Conservation (phyloP, 495 filamentous ascomycete species). For the Thermothielavioides terrestris region DNA sequence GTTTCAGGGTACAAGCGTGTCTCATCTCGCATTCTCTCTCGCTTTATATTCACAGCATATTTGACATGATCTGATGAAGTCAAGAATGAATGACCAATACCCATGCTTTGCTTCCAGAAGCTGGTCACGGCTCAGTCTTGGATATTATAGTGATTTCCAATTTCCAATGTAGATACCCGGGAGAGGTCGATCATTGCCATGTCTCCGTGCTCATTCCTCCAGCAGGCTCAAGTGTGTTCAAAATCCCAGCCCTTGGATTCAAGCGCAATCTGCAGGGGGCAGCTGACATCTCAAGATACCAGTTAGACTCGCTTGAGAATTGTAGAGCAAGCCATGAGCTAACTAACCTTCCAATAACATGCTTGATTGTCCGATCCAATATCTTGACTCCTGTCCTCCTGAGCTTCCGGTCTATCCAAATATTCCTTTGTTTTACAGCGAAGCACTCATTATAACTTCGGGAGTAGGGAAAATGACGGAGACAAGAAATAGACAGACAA, state of each 20-base stretch:
- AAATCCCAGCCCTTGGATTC: no score
- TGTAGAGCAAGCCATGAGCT: no score
- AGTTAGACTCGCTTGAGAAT: no score
- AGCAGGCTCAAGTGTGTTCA: no score
- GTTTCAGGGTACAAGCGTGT: not conserved
- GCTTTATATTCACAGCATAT: not conserved
- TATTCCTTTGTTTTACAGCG: not conserved
- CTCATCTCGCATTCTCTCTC: not conserved
- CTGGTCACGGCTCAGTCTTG: no score
- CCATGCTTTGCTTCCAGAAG: not conserved
- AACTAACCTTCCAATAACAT: no score
- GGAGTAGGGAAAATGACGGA: not conserved
- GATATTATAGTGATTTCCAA: no score
- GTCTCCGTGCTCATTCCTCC: no score
- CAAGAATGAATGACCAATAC: conserved; percentile 2
- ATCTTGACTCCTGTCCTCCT: not conserved
- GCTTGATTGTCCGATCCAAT: not conserved
- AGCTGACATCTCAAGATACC: no score
- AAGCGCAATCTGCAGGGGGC: no score
- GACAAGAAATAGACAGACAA: not conserved
- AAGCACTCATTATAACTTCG: not conserved
- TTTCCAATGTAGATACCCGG: no score
- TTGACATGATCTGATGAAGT: not conserved
- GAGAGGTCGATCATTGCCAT: no score
- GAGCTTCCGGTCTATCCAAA: not conserved